Evolutionary conservation across 805 yeast genomes (phyloP), one percentile per base, ranked within the genome.

Genomic region (Metschnikowia sp.): DNA sequence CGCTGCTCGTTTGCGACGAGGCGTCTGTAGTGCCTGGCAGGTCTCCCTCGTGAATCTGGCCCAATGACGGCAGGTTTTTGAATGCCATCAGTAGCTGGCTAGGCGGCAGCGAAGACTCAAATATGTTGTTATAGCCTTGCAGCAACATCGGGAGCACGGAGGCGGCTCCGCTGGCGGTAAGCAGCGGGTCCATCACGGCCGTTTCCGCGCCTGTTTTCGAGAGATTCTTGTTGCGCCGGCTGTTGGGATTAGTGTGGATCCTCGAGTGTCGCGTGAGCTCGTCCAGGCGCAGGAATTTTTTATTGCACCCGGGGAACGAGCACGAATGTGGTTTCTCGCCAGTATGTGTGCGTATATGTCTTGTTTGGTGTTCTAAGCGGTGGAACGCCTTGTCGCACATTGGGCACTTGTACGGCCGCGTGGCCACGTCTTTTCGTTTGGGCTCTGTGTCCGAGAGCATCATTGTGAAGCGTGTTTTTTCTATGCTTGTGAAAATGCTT

Each of bases 321-420:
- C 91, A 85, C n/a, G 76, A 77, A 63, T 85, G 90, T 3, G 92
- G 92, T 61, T 83, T 84, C 59, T 86, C 91, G 26, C 92, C 92
- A 0, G 92, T 85, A 59, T 85, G 92, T 10, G 90, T 85, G 58
- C 91, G 70, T 49, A 85, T 83, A 58, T 85, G 92, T 58, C 92
- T 75, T 8, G 90, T 84, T 60, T 84, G 89, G 64, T 85, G 92
- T 58, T 85, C 92, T 37, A 85, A 63, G 48, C 92, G 71, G 60
- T 84, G 88, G 61, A 85, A 85, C 0, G 88, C 88, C 63, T 85
- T 82, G 35, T 79, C 79, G 61, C 92, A 85, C 60, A 83, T 74
- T 4, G 89, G 84, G 60, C 92, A 85, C 51, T 83, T 81, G 65
- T 83, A 85, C 1, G 91, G 91, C 50, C 83, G 63, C 15, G 59